Percentiles rank a stretch among this genome's conserved stretches.
phyloP scores from a whole-genome alignment of 2,329 filamentous ascomycete genomes.

The Penicillium sp. region DNA sequence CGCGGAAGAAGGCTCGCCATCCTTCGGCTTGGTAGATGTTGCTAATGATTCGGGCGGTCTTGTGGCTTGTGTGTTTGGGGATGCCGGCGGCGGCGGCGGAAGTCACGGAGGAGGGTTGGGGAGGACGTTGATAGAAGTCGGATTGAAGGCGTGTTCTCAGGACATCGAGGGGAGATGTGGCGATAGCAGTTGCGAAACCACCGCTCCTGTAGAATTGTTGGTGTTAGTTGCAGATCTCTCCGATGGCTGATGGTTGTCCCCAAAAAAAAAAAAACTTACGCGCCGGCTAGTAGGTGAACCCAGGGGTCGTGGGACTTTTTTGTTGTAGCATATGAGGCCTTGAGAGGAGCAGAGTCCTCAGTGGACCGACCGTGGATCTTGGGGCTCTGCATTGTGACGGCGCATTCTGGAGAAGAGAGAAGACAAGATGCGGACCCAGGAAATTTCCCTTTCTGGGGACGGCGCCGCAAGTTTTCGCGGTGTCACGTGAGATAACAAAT shows the following conservation, averaged over 20 bases:
- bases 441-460: slow-evolving; percentile 19
- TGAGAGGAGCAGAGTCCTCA: slow-evolving; percentile 13
- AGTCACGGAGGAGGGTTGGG: slow-evolving; percentile 23
- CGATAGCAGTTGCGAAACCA: slow-evolving; percentile 84
- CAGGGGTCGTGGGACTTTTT: slow-evolving; percentile 27
- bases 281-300: slow-evolving; percentile 37
- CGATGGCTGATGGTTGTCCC: slow-evolving; percentile 1
- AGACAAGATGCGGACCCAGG: slow-evolving; percentile 8
- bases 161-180: slow-evolving; percentile 93
- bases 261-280: slow-evolving; percentile 28
- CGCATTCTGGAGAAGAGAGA: slow-evolving; percentile 13
- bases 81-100: slow-evolving; percentile 57
- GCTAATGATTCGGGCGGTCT: slow-evolving; percentile 38
- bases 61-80: slow-evolving; percentile 26
- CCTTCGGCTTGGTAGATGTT: slow-evolving; percentile 42
- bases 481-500: slow-evolving; percentile 25
- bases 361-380: slow-evolving; percentile 19
- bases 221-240: slow-evolving; percentile 5
- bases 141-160: slow-evolving; percentile 97
- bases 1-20: slow-evolving; percentile 41
- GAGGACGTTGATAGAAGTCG: slow-evolving; percentile 80
- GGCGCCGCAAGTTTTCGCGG: slow-evolving; percentile 19
- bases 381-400: slow-evolving; percentile 20
- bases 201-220: slow-evolving; percentile 47
- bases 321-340: slow-evolving; percentile 10